Percentiles rank a stretch among this genome's conserved stretches.
These are phyloP conservation scores for Glycine latifolia DNA, from an alignment of 306 rosid species.

Conservation along the genomic window DNA sequence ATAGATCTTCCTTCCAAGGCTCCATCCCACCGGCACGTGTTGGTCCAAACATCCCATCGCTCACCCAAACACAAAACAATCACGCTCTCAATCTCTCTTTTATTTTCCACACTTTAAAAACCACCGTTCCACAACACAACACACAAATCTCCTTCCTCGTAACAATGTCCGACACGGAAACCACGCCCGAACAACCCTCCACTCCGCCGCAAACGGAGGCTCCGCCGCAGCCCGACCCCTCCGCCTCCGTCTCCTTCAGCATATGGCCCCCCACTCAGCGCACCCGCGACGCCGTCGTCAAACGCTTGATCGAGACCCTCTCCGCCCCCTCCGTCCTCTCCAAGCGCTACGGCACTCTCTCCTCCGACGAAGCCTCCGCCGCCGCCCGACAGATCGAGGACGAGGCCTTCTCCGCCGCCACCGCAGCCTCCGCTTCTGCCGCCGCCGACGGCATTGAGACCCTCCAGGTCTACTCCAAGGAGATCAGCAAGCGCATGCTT, in stretches of 20 bases:
- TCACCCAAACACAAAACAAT: neutral
- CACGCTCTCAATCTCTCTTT: neutral
- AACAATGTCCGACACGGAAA: constrained; percentile 39
- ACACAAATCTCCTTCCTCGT: no score
- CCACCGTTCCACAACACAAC: no score
- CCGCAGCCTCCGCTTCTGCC: neutral
- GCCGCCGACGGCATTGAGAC: constrained; percentile 4
- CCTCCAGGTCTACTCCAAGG: constrained; percentile 45
- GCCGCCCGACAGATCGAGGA: constrained; percentile 41
- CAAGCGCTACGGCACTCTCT: constrained; percentile 38
- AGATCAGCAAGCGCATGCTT: constrained; percentile 43
- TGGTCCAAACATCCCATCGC: neutral
- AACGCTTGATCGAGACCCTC: constrained; percentile 80
- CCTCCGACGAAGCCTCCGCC: constrained; percentile 30
- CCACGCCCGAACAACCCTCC: constrained; percentile 13
- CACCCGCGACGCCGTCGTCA: constrained; percentile 87
- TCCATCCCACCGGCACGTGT: neutral
- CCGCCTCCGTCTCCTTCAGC: constrained; percentile 4
- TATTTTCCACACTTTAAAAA: neutral
- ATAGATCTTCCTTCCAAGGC: constrained; percentile 15
- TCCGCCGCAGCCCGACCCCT: neutral
- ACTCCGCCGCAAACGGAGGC: neutral
- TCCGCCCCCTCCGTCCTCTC: constrained; percentile 78
- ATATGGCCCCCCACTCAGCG: constrained; percentile 95
- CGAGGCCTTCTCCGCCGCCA: constrained; percentile 25